Conservation (phyloP, 306 rosid genomes). For the Vigna mungo region DNA sequence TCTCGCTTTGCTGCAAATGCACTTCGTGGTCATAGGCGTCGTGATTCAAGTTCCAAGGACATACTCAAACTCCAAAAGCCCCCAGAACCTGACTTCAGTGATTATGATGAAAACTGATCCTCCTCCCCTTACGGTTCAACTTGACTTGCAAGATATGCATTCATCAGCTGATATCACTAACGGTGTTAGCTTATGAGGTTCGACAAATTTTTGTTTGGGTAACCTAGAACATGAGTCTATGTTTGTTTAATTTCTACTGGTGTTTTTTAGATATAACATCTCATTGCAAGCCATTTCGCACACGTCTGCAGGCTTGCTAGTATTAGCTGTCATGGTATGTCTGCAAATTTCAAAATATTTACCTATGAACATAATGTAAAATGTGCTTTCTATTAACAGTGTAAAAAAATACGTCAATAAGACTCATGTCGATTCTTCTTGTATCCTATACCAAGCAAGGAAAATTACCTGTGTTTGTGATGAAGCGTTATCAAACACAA, state of each 20-base stretch:
- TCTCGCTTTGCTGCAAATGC: slow-evolving; percentile 85
- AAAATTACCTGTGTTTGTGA: slow-evolving; percentile 5
- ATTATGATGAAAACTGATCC: slow-evolving; percentile 35
- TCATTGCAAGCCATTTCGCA: neutral
- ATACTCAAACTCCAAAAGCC: slow-evolving; percentile 66
- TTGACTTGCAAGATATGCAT: slow-evolving; percentile 6
- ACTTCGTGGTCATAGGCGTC: slow-evolving; percentile 65
- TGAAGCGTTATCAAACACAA: slow-evolving; percentile 18
- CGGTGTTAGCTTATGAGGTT: neutral
- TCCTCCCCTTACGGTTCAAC: neutral
- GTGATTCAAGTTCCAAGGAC: slow-evolving; percentile 45
- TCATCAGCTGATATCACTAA: slow-evolving; percentile 14
- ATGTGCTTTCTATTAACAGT: neutral
- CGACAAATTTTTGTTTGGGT: slow-evolving; percentile 4
- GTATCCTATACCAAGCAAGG: neutral
- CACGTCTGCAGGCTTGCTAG: neutral
- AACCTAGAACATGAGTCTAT: neutral
- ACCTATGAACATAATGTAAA: neutral
- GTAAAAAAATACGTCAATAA: neutral
- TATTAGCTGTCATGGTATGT: slow-evolving; percentile 3
- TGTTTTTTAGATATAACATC: slow-evolving; percentile 12
- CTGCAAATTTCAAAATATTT: neutral
- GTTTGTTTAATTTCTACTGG: slow-evolving; percentile 9
- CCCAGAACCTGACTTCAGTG: slow-evolving; percentile 79
- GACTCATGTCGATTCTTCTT: neutral